Evolutionary conservation across 2,329 filamentous ascomycete genomes (phyloP).

Genomic region (Fulvia fulva): DNA sequence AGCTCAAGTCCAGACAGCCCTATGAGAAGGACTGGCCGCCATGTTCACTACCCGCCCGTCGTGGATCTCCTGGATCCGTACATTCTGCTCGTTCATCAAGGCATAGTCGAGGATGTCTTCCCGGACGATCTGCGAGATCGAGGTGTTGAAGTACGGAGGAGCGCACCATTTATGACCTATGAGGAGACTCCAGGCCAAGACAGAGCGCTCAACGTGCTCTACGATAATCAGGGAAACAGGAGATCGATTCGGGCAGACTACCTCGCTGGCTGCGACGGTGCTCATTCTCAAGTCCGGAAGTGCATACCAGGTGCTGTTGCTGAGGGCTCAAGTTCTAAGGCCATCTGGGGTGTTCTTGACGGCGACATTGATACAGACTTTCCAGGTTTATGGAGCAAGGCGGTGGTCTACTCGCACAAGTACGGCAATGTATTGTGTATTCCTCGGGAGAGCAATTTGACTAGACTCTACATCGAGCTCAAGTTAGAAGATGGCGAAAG

Average conservation of each 20-base stretch:
- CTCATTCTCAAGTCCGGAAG: conserved; percentile 65
- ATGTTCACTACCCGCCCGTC: conserved; percentile 61
- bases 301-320: conserved; percentile 53
- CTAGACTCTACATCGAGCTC: conserved; percentile 54
- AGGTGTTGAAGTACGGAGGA: conserved; percentile 60
- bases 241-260: conserved; percentile 56
- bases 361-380: conserved; percentile 68
- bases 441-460: conserved; percentile 69
- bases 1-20: conserved; percentile 36
- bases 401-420: conserved; percentile 62
- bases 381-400: conserved; percentile 72
- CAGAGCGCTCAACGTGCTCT: conserved; percentile 41
- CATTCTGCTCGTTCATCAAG: conserved; percentile 61
- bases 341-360: conserved; percentile 69
- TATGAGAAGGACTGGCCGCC: conserved; percentile 59
- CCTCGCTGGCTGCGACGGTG: conserved; percentile 69
- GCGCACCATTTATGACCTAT: conserved; percentile 57
- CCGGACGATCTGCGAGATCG: conserved; percentile 64
- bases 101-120: conserved; percentile 69
- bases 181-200: conserved; percentile 36
- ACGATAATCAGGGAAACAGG: conserved; percentile 36
- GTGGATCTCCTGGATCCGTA: conserved; percentile 53
- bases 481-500: conserved; percentile 35
- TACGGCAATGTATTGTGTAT: conserved; percentile 70
- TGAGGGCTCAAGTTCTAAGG: conserved; percentile 49